These are phyloP conservation scores for Trichoderma lentiforme DNA, from an alignment of 2,329 filamentous ascomycete species.

Conservation along the genomic window DNA sequence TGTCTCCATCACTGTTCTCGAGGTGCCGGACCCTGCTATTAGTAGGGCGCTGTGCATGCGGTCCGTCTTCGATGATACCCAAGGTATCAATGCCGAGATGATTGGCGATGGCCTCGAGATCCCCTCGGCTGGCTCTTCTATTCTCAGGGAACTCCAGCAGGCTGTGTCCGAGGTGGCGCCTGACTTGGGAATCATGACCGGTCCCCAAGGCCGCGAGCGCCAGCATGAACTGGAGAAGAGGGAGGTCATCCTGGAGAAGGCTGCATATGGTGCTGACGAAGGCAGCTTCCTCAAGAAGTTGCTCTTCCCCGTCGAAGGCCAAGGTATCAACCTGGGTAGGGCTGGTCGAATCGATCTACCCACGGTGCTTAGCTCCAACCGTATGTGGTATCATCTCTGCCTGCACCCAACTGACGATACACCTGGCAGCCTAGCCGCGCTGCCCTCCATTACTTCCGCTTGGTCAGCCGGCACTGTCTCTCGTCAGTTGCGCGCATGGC, in stretches of 20 bases:
- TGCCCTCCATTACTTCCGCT: constrained; percentile 69
- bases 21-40: constrained; percentile 74
- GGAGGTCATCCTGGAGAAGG: constrained; percentile 80
- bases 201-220: constrained; percentile 65
- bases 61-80: constrained; percentile 86
- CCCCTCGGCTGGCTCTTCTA: constrained; percentile 68
- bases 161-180: constrained; percentile 73
- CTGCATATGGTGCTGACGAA: constrained; percentile 75
- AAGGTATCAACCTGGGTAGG: constrained; percentile 78
- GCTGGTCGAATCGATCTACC: constrained; percentile 76
- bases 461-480: constrained; percentile 95
- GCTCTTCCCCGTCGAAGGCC: constrained; percentile 71
- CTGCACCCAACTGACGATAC: constrained; percentile 88
- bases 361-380: constrained; percentile 72
- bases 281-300: constrained; percentile 80
- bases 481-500: constrained; percentile 87
- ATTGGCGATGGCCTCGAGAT: constrained; percentile 89
- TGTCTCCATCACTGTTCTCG: constrained; percentile 83
- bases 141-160: constrained; percentile 81
- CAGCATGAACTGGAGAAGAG: constrained; percentile 78
- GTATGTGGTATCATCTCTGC: constrained; percentile 91
- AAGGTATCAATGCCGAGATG: constrained; percentile 96
- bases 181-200: constrained; percentile 72
- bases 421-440: constrained; percentile 69
- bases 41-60: constrained; percentile 88